Base-by-base conservation (phyloP, 176 grass and related monocot species). In the Musa acuminata region DNA sequence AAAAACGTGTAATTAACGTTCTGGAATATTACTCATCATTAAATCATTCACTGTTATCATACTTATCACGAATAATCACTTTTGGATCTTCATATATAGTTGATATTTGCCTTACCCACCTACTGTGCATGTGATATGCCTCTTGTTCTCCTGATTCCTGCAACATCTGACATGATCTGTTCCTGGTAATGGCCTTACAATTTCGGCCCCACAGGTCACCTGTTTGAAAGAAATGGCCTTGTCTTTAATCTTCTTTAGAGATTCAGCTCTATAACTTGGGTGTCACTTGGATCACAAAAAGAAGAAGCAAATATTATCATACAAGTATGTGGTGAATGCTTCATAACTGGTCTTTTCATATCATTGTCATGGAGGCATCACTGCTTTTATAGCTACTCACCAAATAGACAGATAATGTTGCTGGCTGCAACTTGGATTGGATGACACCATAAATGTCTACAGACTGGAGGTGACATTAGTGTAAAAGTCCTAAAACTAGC, bases 151-250 rank as follows among this genome's bases (percentile, higher is more conserved):
- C 9, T 70, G 43, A n/a, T n/a, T 70, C 67, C 35, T 35, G 17
- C 67, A 11, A 8, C 35, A 70, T 70, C 43, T 70, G 9, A 70
- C 67, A 70, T 70, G 67, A 70, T 51, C 67, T 70, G 67, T 12
- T 50, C 43, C 67, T 70, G 51, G 67, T 21, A 4, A 70, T 50
- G 16, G 8, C 48, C 48, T n/a, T 51, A 11, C 48, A 70, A 8
- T 8, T 49, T 9, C 43, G 2, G 67, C 35, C 67, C 67, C 67
- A 70, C 67, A 22, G 8, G 25, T 3, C 20, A 70, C 43, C 16
- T 26, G 5, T 60, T 60, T 60, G 57, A 8, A 60, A n/a, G 57
- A 60, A 20, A 65, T 65, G 63, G 9, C 63, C 63, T 65, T 70
- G 67, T 70, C 67, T 70, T n/a, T 50, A n/a, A 51, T 35, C 48